Evolutionary conservation across 352 stramenopile species (phyloP), one percentile per base, ranked within the genome.

Genomic region (Globisporangium abappressorium): DNA sequence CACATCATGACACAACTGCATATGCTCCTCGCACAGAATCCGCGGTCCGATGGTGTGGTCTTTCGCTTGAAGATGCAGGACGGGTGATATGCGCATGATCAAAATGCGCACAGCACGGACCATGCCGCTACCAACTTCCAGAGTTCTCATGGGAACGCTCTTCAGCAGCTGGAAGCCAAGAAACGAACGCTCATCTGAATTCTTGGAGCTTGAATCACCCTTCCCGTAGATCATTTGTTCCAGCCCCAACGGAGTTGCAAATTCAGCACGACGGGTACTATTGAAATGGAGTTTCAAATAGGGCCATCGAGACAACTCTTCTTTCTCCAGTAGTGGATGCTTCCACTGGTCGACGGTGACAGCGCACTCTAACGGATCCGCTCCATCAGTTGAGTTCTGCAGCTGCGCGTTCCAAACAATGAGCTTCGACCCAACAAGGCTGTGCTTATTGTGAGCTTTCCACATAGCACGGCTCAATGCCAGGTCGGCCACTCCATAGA

Each of bases 41-140:
- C 83, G 74, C 6, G 85, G 85, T 20, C 85, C 85, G 30, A 90
- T 57, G 0, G 76, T 81, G 56, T 73, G 81, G 43, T 90, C 81
- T 54, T 90, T 93, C 5, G 80, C 47, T 62, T 92, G 85, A n/a
- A 91, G 72, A 65, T 90, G 73, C 33, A 93, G 60, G 12, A 91
- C 57, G 18, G 79, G 82, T 47, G 81, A 90, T 38, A 90, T 77
- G 24, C 83, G 79, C 2, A 63, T 65, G 22, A 92, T 73, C 5
- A 79, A 46, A 26, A 90, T 60, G 41, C 85, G 72, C 11, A 91
- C 78, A 4, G 83, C 89, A 46, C 85, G 80, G 33, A 85, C 79
- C 64, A 91, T 78, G 3, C 85, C 85, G 4, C 85, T 81, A 22
- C 78, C 74, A 33, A 89, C 71, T n/a, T 90, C 77, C 54, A 93